Evolutionary conservation across 2,329 filamentous ascomycete genomes (phyloP).

Genomic region (Fusarium avenaceum): DNA sequence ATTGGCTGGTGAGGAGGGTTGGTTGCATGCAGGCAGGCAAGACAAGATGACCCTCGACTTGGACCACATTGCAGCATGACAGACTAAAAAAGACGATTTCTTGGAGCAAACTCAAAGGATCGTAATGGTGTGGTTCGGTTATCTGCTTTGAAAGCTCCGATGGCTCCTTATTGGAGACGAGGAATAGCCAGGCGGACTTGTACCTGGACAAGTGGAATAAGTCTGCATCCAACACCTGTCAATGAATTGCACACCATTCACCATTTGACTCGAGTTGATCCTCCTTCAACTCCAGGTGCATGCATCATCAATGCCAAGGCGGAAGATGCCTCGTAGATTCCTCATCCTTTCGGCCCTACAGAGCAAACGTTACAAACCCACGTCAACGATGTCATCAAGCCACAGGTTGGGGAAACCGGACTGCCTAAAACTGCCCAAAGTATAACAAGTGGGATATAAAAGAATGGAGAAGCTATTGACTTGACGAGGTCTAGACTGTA

Average conservation of each 20-base stretch:
- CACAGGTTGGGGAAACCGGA: conserved; percentile 22
- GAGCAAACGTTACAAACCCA: background rate
- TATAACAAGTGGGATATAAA: conserved; percentile 32
- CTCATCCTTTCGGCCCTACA: background rate
- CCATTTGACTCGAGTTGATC: background rate
- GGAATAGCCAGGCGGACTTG: conserved; percentile 7
- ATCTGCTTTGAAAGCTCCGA: conserved; percentile 10
- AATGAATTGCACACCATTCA: background rate
- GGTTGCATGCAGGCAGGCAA: too few relatives aligned
- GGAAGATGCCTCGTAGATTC: background rate
- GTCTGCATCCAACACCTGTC: conserved; percentile 25
- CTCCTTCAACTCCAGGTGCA: background rate
- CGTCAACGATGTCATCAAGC: conserved; percentile 21
- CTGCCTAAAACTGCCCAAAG: conserved; percentile 4
- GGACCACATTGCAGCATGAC: too few relatives aligned
- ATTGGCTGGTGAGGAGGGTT: too few relatives aligned
- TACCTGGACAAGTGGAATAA: conserved; percentile 32
- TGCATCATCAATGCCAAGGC: background rate
- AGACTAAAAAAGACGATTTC: background rate
- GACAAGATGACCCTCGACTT: too few relatives aligned
- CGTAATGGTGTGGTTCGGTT: conserved; percentile 16
- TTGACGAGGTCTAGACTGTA: conserved; percentile 14
- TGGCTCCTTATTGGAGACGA: conserved; percentile 25
- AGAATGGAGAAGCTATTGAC: conserved; percentile 20
- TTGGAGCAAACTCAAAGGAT: conserved; percentile 20